Conservation (phyloP, 2,329 filamentous ascomycete species). For the Colletotrichum gigasporum region DNA sequence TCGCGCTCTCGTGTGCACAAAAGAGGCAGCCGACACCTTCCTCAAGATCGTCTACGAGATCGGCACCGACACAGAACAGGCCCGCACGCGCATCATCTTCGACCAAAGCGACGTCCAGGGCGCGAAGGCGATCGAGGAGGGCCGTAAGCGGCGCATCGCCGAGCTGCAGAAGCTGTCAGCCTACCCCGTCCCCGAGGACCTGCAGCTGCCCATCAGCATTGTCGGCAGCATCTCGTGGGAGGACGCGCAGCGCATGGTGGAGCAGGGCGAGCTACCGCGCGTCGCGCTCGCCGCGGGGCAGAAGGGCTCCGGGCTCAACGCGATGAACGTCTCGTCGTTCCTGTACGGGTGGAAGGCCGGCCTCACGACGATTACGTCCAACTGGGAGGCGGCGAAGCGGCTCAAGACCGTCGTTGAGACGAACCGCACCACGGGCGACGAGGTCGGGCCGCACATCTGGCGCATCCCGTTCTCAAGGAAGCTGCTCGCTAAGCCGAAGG, state of each 20-base stretch:
- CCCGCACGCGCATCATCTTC: conserved; percentile 44
- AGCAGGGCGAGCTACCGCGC: conserved; percentile 39
- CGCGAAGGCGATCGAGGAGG: conserved; percentile 19
- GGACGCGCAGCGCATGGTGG: conserved; percentile 40
- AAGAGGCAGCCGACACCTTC: conserved; percentile 49
- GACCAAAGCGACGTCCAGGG: conserved; percentile 25
- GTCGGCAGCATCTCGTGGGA: conserved; percentile 37
- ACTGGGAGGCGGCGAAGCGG: conserved; percentile 45
- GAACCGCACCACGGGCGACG: conserved; percentile 5
- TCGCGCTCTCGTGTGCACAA: conserved; percentile 47
- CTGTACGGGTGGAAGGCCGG: conserved; percentile 49
- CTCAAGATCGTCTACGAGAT: conserved; percentile 45
- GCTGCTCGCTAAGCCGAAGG: conserved; percentile 28
- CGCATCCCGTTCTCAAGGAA: conserved; percentile 31
- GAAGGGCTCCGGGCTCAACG: conserved; percentile 42
- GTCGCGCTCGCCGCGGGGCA: conserved; percentile 45
- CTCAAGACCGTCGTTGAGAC: conserved; percentile 28
- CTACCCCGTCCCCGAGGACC: conserved; percentile 40
- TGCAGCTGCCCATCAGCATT: conserved; percentile 47
- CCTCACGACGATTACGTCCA: conserved; percentile 48
- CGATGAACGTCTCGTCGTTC: conserved; percentile 49
- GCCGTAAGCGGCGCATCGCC: conserved; percentile 28
- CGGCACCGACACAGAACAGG: conserved; percentile 47
- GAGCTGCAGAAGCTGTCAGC: conserved; percentile 45
- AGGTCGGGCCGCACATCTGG: conserved; percentile 30